phyloP scores from a whole-genome alignment of 306 rosid species.

The Prunus salicina region DNA sequence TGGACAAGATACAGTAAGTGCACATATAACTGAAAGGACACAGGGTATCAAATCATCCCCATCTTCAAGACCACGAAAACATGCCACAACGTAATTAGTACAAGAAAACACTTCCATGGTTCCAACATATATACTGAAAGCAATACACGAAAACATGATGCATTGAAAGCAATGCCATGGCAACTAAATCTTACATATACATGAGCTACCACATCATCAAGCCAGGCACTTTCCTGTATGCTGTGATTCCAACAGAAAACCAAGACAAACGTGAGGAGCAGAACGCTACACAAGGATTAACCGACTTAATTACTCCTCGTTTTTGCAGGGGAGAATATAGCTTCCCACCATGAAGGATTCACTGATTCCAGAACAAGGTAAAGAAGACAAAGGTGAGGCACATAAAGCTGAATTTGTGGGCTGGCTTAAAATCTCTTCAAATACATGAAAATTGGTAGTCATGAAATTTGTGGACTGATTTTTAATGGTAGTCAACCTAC shows the following conservation, averaged over 20 bases:
- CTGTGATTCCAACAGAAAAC: slow-evolving; percentile 23
- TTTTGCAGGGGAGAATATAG: slow-evolving; percentile 16
- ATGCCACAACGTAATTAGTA: background rate
- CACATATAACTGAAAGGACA: background rate
- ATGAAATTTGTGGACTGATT: background rate
- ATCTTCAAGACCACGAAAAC: slow-evolving; percentile 29
- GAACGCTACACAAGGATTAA: slow-evolving; percentile 7
- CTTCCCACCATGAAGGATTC: background rate
- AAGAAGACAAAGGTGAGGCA: background rate
- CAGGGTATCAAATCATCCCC: slow-evolving; percentile 12
- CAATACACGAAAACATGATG: too few species aligned
- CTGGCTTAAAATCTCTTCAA: too few species aligned
- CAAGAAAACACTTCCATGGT: background rate
- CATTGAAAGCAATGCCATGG: slow-evolving; percentile 23
- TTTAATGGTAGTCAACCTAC: background rate
- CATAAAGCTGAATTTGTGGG: background rate
- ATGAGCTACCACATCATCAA: slow-evolving; percentile 24
- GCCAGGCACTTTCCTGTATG: slow-evolving; percentile 13
- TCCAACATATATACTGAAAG: too few species aligned
- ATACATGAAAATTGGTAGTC: too few species aligned
- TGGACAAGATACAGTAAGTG: background rate
- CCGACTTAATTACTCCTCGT: slow-evolving; percentile 19
- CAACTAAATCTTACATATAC: slow-evolving; percentile 6
- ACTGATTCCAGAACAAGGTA: background rate
- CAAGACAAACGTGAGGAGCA: slow-evolving; percentile 22